Percentiles rank a stretch among this genome's conserved stretches.
Conservation (phyloP, 2,329 filamentous ascomycete species). For the Xylariaceae sp. region DNA sequence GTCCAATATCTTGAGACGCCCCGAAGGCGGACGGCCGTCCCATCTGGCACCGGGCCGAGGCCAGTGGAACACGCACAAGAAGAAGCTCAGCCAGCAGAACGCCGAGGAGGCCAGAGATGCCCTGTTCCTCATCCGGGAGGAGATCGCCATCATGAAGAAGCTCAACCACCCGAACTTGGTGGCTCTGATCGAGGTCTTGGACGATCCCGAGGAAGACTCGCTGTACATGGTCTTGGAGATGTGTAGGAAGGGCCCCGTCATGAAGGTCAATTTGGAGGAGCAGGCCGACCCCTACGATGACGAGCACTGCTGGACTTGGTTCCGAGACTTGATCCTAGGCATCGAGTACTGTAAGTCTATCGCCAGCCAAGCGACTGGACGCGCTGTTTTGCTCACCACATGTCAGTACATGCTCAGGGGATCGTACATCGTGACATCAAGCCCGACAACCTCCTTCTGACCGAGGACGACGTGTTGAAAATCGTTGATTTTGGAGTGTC, state of each 20-base stretch:
- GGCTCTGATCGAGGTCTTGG: slow-evolving; percentile 83
- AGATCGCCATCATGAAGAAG: slow-evolving; percentile 99
- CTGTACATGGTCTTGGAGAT: slow-evolving; percentile 98
- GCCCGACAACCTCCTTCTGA: slow-evolving; percentile 89
- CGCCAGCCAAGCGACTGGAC: background rate
- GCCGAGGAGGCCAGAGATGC: slow-evolving; percentile 60
- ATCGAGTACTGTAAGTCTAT: slow-evolving; percentile 74
- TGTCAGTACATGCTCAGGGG: slow-evolving; percentile 77
- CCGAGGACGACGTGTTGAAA: slow-evolving; percentile 87
- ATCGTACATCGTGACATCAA: slow-evolving; percentile 97
- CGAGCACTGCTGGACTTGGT: slow-evolving; percentile 82
- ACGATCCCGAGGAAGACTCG: slow-evolving; percentile 91
- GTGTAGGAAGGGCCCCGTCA: slow-evolving; percentile 96
- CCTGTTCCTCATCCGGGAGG: slow-evolving; percentile 82
- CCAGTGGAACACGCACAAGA: slow-evolving; percentile 19
- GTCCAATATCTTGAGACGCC: slow-evolving; percentile 65
- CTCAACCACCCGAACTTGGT: slow-evolving; percentile 93
- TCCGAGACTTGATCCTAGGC: slow-evolving; percentile 86
- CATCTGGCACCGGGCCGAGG: slow-evolving; percentile 22
- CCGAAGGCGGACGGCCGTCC: slow-evolving; percentile 37
- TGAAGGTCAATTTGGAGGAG: slow-evolving; percentile 89
- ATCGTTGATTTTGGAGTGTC: slow-evolving; percentile 99
- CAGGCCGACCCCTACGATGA: slow-evolving; percentile 72
- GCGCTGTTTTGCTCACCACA: slow-evolving; percentile 9
- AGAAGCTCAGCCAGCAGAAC: slow-evolving; percentile 32